Base-by-base conservation (phyloP, 2,329 filamentous ascomycete species). In the Talaromyces sp. region DNA sequence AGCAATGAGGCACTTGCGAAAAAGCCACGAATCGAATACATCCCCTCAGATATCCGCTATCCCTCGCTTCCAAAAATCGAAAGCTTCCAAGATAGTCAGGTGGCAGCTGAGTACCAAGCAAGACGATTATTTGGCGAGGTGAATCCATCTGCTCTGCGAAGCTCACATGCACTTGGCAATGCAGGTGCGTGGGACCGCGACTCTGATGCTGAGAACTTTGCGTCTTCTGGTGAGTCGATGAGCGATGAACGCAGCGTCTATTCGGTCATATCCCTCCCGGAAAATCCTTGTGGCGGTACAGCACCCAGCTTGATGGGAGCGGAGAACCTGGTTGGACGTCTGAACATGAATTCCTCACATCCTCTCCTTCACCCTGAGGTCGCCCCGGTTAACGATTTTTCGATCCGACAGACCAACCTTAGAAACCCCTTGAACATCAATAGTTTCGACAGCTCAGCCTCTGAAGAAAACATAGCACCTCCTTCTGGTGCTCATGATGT, bases 111-210 rank as follows among this genome's bases (percentile, higher is more conserved):
- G 27, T 55, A 60, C 30, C 62, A 69, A 42, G 63, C 68, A n/a
- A 61, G 71, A 54, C 81, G 80, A 45, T 72, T 87, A 5, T 87
- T 86, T 63, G 84, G 84, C 11, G 84, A 87, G 65, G 82, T 87
- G 56, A 80, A 79, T 10, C 70, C 77, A 24, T 83, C 82, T 17
- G 79, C 79, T 10, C 63, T 86, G 13, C 71, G 75, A 45, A 83
- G 78, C 63, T 83, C 83, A 14, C 77, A 77, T 11, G 68, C 77
- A 17, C 67, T 84, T 19, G 76, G 68, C 22, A 61, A 69, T 33
- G 29, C 63, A 9, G 57, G 64, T 47, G 65, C 60, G 3, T 69
- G 67, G 49, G 65, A 68, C 47, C 62, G 64, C 36, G 66, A 71
- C 45, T 66, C 70, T 51, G 72, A 70, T 53, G 63, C 71, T 43